Percentiles rank a stretch among this genome's conserved stretches.
Conservation (phyloP, 768 basidiomycete species). For the Rhizopogon rudus region DNA sequence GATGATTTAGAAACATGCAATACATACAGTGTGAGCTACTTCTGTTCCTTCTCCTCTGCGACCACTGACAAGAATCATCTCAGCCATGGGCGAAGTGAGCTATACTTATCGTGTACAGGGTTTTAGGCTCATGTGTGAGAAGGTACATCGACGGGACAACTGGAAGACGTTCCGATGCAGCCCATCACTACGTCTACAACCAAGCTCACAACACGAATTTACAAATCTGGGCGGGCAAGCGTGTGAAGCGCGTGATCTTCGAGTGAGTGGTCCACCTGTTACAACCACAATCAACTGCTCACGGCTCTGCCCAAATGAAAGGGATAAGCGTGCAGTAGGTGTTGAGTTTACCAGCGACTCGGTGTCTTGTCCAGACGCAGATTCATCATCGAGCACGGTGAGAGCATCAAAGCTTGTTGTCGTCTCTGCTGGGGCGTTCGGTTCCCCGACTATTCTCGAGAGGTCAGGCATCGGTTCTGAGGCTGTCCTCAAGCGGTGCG, state of each 20-base stretch:
- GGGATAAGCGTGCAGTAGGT: slow-evolving; percentile 33
- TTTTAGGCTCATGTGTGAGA: not conserved
- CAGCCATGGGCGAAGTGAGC: slow-evolving; percentile 53
- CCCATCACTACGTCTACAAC: slow-evolving; percentile 49
- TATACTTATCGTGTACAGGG: no score
- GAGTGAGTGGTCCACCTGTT: slow-evolving; percentile 29
- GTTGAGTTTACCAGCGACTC: slow-evolving; percentile 44
- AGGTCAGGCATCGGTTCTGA: slow-evolving; percentile 63
- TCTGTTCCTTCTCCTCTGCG: not conserved
- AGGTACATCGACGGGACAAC: slow-evolving; percentile 51
- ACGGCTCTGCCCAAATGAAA: not conserved
- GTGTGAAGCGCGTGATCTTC: slow-evolving; percentile 44
- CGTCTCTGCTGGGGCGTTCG: slow-evolving; percentile 48
- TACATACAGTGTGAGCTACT: slow-evolving; percentile 40
- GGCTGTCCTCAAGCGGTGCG: slow-evolving; percentile 39
- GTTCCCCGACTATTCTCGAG: slow-evolving; percentile 51
- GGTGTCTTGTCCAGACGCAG: slow-evolving; percentile 13
- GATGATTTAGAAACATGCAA: slow-evolving; percentile 41
- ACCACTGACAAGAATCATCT: not conserved
- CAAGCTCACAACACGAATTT: slow-evolving; percentile 39
- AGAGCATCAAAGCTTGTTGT: slow-evolving; percentile 42
- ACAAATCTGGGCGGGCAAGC: slow-evolving; percentile 31
- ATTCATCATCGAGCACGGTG: slow-evolving; percentile 20
- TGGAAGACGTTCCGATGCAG: slow-evolving; percentile 51
- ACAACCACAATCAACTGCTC: not conserved